Evolutionary conservation across 176 grass and related monocot species (phyloP), one percentile per base, ranked within the genome.

Genomic region (Eremochloa ophiuroides): DNA sequence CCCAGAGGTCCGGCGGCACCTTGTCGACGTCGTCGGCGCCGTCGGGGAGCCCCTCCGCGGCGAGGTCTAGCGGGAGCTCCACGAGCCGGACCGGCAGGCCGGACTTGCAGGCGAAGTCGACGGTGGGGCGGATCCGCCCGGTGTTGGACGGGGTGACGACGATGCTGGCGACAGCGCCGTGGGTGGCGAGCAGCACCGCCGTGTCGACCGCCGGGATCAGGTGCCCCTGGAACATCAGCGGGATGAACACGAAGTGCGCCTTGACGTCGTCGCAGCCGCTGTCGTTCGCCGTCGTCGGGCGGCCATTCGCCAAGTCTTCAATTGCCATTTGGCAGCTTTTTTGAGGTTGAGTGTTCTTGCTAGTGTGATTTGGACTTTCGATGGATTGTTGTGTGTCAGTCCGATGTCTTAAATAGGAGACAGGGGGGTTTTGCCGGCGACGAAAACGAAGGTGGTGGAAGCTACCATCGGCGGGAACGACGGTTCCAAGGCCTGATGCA

Each of bases 211-310:
- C 58, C 18, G 91, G 87, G 42, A 93, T 93, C 10, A 93, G 56
- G 34, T 93, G 87, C 7, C 87, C 91, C 82, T 87, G 75, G 26
- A 74, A 85, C 78, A 86, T 80, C 29, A 93, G 33, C 56, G 91
- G 91, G 28, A 93, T 56, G 38, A 93, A 62, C 34, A 90, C 80
- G 11, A 93, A 93, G 78, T 93, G 91, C 38, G 87, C 69, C 81
- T 60, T 74, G 18, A 69, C 29, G 60, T 22, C 74, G 73, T 13
- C 4, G 41, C 70, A 31, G 48, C 28, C 2, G 44, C 26, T 7
- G 69, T 10, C 71, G n/a, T 28, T 62, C 13, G 40, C 9, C 14
- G 69, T 22, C 43, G 62, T 29, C 5, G 13, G 59, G n/a, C 42
- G n/a, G 44, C 25, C 77, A 38, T 67, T 35, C 4, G 71, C 17